Base-by-base conservation (phyloP, 2,329 filamentous ascomycete species). In the Ophiostoma piceae region DNA sequence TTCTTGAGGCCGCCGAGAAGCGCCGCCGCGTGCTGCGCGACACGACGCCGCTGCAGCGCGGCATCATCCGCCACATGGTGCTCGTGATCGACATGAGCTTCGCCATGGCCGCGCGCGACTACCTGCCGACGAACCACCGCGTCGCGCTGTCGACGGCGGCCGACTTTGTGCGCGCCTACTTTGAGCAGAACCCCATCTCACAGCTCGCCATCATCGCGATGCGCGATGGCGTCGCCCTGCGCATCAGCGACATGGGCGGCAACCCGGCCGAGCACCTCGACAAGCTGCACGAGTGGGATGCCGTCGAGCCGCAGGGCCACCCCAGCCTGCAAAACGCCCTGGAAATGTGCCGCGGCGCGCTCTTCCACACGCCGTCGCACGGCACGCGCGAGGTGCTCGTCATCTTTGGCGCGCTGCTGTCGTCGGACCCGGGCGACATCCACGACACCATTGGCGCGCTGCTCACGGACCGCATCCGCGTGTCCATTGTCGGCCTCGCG, bases 101-200 rank as follows among this genome's bases (percentile, higher is more conserved):
- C 73, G 92, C 94, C 67, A 99, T 99, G 95, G 81, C 88, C 5
- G 94, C 98, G 79, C 98, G 98, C 80, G 95, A 99, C 77, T 84
- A 98, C 74, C 87, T 95, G 35, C 95, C 95, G 6, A 97, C 89
- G 62, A 87, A 94, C 71, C 94, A 94, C 79, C 85, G 93, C 51
- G 85, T 97, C 41, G 90, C 89, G 68, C 84, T 97, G 76, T 89
- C 89, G 73, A 96, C 93, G 79, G 90, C 93, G 19, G 87, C 90
- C 73, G 90, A 93, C 70, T 99, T 98, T 79, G 90, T 98, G 67
- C 86, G 89, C 71, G 94, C 97, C 78, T 99, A 92, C 80, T 99
- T 98, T 77, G 95, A 98, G 80, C 95, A 99, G 80, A 99, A 99
- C 76, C 95, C 95, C 12, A 98, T 99, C 74, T 96, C 93, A 11